Evolutionary conservation across 306 rosid genomes (phyloP).

Genomic region (Spatholobus suberectus): DNA sequence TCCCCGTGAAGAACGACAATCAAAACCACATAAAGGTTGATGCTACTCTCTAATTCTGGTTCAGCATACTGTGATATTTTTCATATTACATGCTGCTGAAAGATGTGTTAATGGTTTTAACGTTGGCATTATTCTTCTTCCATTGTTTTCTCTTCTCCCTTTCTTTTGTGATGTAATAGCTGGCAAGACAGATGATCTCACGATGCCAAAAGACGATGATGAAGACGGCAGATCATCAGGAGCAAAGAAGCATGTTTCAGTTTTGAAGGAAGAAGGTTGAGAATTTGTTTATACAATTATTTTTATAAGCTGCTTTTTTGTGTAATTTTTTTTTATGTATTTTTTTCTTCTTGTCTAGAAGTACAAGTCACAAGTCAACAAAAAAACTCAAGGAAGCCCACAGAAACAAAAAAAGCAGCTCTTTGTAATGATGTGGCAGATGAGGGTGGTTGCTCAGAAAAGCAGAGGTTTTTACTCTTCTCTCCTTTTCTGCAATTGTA

Average conservation of each 20-base stretch:
- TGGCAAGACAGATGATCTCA: slow-evolving; percentile 42
- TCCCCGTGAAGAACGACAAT: slow-evolving; percentile 65
- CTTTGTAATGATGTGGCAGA: slow-evolving; percentile 59
- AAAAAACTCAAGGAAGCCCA: slow-evolving; percentile 53
- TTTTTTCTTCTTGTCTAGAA: slow-evolving; percentile 40
- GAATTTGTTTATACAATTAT: slow-evolving; percentile 26
- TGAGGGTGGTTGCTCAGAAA: slow-evolving; percentile 75
- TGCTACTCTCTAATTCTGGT: slow-evolving; percentile 34
- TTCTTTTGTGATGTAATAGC: slow-evolving; percentile 40
- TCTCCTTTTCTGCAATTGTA: slow-evolving; percentile 34
- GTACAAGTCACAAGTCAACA: slow-evolving; percentile 35
- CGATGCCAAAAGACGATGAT: slow-evolving; percentile 52
- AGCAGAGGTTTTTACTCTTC: slow-evolving; percentile 66
- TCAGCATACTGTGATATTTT: slow-evolving; percentile 14
- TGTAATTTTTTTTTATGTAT: slow-evolving; percentile 3
- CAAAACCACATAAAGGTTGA: slow-evolving; percentile 78
- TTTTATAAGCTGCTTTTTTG: neutral
- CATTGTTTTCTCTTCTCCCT: slow-evolving; percentile 24
- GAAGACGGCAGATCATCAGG: slow-evolving; percentile 39
- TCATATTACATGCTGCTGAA: slow-evolving; percentile 2
- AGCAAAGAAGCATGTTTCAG: slow-evolving; percentile 55
- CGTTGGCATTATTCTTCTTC: neutral
- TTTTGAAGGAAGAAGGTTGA: slow-evolving; percentile 68
- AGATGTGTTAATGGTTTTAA: slow-evolving; percentile 28
- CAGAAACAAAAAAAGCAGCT: slow-evolving; percentile 56